A percentile compares a stretch with the other conserved stretches of the same genome.
phyloP scores from a whole-genome alignment of 116 monocot species.

The Posidonia oceanica region DNA sequence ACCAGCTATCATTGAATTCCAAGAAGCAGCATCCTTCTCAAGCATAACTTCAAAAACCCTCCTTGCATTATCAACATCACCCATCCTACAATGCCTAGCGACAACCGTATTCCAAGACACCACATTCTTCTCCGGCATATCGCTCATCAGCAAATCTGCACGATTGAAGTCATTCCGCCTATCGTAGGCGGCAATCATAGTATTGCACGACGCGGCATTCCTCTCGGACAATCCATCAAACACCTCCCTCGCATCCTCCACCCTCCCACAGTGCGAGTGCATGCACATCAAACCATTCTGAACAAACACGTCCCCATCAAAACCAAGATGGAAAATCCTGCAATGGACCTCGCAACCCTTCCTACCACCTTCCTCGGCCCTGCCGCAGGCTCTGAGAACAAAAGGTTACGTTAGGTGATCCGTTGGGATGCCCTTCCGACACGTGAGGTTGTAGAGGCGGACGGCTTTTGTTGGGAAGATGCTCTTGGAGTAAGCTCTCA shows the following conservation, averaged over 20 bases:
- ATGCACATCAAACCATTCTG: constrained; percentile 39
- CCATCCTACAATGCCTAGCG: constrained; percentile 22
- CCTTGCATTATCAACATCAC: constrained; percentile 24
- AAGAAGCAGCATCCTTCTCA: constrained; percentile 20
- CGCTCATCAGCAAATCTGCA: constrained; percentile 16
- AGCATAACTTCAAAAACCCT: constrained; percentile 13
- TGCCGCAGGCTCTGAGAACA: constrained; percentile 22
- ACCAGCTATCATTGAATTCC: constrained; percentile 25
- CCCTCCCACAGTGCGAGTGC: constrained; percentile 26
- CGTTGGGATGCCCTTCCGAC: constrained; percentile 9
- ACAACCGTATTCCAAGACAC: too few species aligned
- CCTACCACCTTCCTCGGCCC: constrained; percentile 9
- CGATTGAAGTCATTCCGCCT: too few species aligned
- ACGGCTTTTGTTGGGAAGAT: constrained; percentile 14
- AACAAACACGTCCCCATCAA: constrained; percentile 24
- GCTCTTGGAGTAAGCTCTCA: constrained; percentile 22
- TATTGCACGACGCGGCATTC: too few species aligned
- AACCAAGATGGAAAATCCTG: constrained; percentile 21
- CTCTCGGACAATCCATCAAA: too few species aligned
- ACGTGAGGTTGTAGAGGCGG: constrained; percentile 26
- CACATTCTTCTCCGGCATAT: constrained; percentile 54
- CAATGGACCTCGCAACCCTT: constrained; percentile 56
- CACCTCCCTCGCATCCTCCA: too few species aligned
- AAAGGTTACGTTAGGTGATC: constrained; percentile 27
- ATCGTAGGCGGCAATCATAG: too few species aligned